These are phyloP conservation scores for Aspergillus oerlinghausenensis DNA, from an alignment of 2,329 filamentous ascomycete genomes.

Conservation along the genomic window DNA sequence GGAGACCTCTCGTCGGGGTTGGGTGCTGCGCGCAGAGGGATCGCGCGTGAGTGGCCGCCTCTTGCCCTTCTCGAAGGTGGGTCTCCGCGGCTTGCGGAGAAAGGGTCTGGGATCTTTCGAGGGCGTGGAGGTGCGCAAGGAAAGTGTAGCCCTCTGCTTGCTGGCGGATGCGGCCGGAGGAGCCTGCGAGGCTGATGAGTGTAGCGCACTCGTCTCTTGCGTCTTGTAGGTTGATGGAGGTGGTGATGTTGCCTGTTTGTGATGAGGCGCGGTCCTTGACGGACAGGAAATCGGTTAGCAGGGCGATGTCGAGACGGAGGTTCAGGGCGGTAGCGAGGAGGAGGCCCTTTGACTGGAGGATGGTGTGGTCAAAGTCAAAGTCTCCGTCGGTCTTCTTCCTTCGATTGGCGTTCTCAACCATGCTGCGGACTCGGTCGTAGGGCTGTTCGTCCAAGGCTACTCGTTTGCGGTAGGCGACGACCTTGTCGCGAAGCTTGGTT, in stretches of 20 bases:
- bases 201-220: conserved; percentile 38
- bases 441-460: conserved; percentile 38
- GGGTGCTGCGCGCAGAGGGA: conserved; percentile 23
- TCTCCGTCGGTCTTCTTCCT: conserved; percentile 18
- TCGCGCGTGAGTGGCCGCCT: conserved; percentile 19
- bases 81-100: background rate
- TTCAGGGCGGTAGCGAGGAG: conserved; percentile 44
- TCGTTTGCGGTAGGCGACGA: conserved; percentile 26
- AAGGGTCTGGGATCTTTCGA: conserved; percentile 32
- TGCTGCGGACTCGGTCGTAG: conserved; percentile 31
- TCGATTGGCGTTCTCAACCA: conserved; percentile 30
- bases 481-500: conserved; percentile 22
- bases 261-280: conserved; percentile 5
- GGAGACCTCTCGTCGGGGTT: conserved; percentile 32
- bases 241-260: background rate
- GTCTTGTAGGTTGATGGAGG: conserved; percentile 23
- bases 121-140: conserved; percentile 45
- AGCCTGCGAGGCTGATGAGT: conserved; percentile 38
- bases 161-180: conserved; percentile 37
- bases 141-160: conserved; percentile 50
- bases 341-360: conserved; percentile 34
- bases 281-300: conserved; percentile 44
- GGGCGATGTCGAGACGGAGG: conserved; percentile 46
- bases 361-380: conserved; percentile 22
- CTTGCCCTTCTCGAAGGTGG: conserved; percentile 4